Evolutionary conservation across 495 filamentous ascomycete genomes (phyloP), one percentile per base, ranked within the genome.

Genomic region (Podospora conica): DNA sequence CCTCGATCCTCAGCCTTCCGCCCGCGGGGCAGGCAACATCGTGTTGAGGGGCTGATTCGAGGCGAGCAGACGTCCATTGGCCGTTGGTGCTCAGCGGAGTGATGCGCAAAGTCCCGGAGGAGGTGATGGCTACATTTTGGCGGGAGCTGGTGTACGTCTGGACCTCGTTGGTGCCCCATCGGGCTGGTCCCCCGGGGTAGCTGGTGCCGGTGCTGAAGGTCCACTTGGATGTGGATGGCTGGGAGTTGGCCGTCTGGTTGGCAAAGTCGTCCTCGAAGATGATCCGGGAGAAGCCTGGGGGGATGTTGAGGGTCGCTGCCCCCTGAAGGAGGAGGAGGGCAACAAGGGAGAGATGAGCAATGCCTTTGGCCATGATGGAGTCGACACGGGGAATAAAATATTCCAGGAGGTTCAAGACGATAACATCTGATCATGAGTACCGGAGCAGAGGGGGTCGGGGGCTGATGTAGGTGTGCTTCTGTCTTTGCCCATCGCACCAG

Each of bases 1-100:
- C 70, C 70, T 82, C 77, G 20, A 78, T 71, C 24, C 77, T 71
- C 11, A 80, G 73, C 48, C 69, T 67, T 8, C 60, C 59, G 28
- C 80, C 79, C 1, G 75, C 70, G 0, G 71, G 48, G 7, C 79
- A 77, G 23, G 73, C 73, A 69, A 80, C 78, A 24, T 75, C 68
- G 56, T 74, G 68, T 20, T 53, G 53, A 0, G 61, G 22, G 23
- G 53, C 74, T 29, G 74, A 72, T 71, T 82, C 80, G 58, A 83
- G 71, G 9, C 80, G 78, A 15, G 76, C 76, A 1, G 80, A 82
- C 0, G 79, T 82, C 80, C 81, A 83, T n/a, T 57, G 15, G 20
- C 66, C 65, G 20, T 53, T 53, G 56, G 61, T 63, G 40, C 21
- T 23, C 8, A 68, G 15, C 5, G 70, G 70, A 9, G 65, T 73